phyloP scores from a whole-genome alignment of 2,329 filamentous ascomycete genomes.

The Diaporthe vexans region DNA sequence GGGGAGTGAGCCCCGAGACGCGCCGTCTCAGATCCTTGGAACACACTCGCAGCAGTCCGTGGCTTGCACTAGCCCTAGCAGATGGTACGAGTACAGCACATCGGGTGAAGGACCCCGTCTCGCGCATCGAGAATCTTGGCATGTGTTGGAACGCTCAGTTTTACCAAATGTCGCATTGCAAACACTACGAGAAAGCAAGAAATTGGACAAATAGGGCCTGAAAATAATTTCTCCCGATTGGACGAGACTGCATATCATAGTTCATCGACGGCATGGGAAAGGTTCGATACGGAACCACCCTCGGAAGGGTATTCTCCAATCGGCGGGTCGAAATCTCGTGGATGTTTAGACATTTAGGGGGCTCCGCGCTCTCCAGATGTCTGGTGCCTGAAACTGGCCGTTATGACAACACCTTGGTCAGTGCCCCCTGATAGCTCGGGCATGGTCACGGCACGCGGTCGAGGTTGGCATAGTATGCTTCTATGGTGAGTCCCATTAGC shows the following conservation, averaged over 20 bases:
- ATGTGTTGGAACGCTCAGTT: background rate
- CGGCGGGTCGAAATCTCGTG: background rate
- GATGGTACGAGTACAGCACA: no score
- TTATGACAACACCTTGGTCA: no score
- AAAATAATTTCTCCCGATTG: background rate
- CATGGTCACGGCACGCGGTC: no score
- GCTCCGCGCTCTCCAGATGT: background rate
- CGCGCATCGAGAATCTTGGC: background rate
- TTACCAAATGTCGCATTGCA: no score
- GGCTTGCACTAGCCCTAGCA: background rate
- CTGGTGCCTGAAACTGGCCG: background rate
- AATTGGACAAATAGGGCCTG: background rate
- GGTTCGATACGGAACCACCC: background rate
- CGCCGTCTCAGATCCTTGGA: background rate
- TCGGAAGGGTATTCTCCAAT: no score
- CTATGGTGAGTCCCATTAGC: no score
- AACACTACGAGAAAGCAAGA: no score
- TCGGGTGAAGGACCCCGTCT: slow-evolving; percentile 3
- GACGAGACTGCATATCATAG: background rate
- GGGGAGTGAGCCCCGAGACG: background rate
- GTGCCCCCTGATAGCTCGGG: background rate
- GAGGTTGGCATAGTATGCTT: no score
- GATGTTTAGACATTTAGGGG: background rate
- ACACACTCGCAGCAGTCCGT: background rate
- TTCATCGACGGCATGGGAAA: background rate